Conservation (phyloP, 2,329 filamentous ascomycete genomes). For the Aspergillus versicolor region DNA sequence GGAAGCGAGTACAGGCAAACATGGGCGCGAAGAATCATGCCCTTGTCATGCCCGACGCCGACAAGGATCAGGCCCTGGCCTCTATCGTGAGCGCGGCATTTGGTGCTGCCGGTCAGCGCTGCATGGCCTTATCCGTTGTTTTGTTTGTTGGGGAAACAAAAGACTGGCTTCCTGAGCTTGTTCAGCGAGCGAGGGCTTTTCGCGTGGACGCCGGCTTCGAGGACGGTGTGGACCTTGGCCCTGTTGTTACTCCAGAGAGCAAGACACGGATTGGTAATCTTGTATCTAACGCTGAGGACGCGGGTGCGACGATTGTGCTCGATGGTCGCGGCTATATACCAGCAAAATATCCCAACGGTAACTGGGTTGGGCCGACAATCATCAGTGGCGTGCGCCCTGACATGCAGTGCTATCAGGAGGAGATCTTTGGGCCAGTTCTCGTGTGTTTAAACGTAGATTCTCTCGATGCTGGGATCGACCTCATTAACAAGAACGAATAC, state of each 20-base stretch:
- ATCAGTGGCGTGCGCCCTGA: slow-evolving; percentile 64
- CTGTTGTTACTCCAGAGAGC: slow-evolving; percentile 62
- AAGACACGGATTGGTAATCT: slow-evolving; percentile 64
- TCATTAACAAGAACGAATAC: slow-evolving; percentile 67
- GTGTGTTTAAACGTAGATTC: slow-evolving; percentile 61
- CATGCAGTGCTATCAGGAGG: slow-evolving; percentile 66
- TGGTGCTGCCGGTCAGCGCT: slow-evolving; percentile 67
- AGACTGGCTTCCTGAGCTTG: slow-evolving; percentile 64
- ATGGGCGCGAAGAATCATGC: slow-evolving; percentile 70
- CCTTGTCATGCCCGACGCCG: slow-evolving; percentile 65
- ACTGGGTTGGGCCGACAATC: slow-evolving; percentile 66
- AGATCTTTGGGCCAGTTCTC: slow-evolving; percentile 67
- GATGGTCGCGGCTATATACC: slow-evolving; percentile 63
- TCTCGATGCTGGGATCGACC: slow-evolving; percentile 61
- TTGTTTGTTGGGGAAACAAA: slow-evolving; percentile 66
- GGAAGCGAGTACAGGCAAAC: slow-evolving; percentile 71
- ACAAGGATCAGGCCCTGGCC: slow-evolving; percentile 68
- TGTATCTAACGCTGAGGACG: slow-evolving; percentile 61
- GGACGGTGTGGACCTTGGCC: slow-evolving; percentile 61
- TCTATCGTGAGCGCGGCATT: slow-evolving; percentile 67
- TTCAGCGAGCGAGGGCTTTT: slow-evolving; percentile 60
- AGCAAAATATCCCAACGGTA: slow-evolving; percentile 64
- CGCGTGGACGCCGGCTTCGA: slow-evolving; percentile 64
- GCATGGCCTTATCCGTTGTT: slow-evolving; percentile 66
- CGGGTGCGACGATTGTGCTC: slow-evolving; percentile 63